Conservation (phyloP, 2,329 filamentous ascomycete species). For the Apiospora phragmitis region DNA sequence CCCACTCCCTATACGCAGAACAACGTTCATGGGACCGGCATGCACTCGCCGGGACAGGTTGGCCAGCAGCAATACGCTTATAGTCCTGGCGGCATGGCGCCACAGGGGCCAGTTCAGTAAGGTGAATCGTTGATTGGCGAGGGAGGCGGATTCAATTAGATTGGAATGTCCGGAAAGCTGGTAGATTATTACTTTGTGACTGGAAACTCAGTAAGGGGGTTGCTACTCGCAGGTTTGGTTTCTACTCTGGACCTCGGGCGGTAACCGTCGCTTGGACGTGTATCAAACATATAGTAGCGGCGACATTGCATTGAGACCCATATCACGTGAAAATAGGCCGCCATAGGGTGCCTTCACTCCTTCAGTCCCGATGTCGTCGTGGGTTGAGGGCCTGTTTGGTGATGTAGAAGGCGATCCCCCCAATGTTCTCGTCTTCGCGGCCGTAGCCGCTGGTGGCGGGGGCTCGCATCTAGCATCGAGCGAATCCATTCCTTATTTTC, state of each 20-base stretch:
- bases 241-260: background rate
- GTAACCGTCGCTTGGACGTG: background rate
- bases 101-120: conserved; percentile 16
- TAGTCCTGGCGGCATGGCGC: background rate
- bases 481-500: conserved; percentile 19
- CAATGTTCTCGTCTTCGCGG: conserved; percentile 16
- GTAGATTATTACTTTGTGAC: background rate
- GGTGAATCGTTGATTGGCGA: background rate
- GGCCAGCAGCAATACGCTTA: conserved; percentile 7
- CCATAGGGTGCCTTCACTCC: background rate
- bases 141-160: background rate
- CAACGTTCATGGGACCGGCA: conserved; percentile 20
- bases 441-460: conserved; percentile 20
- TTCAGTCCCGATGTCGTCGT: background rate
- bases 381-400: conserved; percentile 16
- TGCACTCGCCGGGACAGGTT: conserved; percentile 19
- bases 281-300: background rate
- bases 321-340: background rate
- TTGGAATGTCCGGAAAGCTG: background rate
- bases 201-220: background rate
- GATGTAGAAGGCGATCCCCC: conserved; percentile 20
- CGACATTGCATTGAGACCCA: background rate
- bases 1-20: conserved; percentile 18
- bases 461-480: conserved; percentile 20
- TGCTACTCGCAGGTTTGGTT: background rate